Evolutionary conservation across 2,329 filamentous ascomycete species (phyloP), one percentile per base, ranked within the genome.

Genomic region (Clarireedia homoeocarpa): DNA sequence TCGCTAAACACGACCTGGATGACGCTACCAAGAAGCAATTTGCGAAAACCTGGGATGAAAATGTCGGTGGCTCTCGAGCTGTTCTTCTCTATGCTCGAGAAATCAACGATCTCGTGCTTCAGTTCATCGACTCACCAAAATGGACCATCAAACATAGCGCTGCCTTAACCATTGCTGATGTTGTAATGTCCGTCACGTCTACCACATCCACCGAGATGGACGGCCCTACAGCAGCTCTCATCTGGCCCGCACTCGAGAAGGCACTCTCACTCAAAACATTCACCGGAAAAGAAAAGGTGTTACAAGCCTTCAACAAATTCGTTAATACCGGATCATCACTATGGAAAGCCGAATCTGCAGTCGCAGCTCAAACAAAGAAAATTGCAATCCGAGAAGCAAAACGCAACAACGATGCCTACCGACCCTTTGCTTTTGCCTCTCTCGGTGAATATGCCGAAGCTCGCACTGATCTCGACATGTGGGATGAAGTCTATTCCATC

Each of bases 91-190:
- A 96, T 67, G 79, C 96, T 6, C 79, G 79, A 39, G 94, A 99
- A 71, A 95, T 97, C 62, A 77, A 88, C 4, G 73, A 71, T 0
- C 77, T 97, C 1, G 81, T 85, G 1, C 76, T 82, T 38, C 75
- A 78, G 38, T 81, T 89, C 53, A 75, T 97, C 6, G 85, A 88
- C 36, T 91, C 88, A 1, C 81, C 88, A 1, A 88, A 89, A 65
- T 99, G 94, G 94, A 84, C 85, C 2, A 81, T 97, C 56, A 94
- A 95, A 70, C 92, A 97, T 65, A 89, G 89, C 0, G 88, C 88
- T 7, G 90, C 91, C 6, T 82, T 94, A 57, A 83, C 91, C 0
- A 81, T 92, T 9, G 89, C 89, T 1, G 86, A 88, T 47, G 82
- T 86, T 55, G 79, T 90, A 12, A 77, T 77, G 20, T 83, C 86